phyloP scores from a whole-genome alignment of 1,139 yeast species.

The Blastobotrys illinoisensis region DNA sequence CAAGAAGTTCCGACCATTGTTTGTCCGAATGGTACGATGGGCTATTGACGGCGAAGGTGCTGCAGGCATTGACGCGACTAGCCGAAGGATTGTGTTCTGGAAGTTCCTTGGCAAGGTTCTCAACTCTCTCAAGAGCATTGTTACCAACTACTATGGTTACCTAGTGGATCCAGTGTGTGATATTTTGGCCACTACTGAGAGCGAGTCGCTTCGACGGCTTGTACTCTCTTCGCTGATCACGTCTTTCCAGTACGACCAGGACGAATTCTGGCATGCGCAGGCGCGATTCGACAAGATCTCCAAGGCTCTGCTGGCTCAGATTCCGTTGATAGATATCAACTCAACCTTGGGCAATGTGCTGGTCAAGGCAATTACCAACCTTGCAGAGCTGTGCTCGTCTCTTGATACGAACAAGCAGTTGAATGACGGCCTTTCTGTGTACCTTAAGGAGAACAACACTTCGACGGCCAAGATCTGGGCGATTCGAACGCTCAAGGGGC shows the following conservation, averaged over 20 bases:
- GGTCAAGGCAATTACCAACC: conserved; percentile 71
- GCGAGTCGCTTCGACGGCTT: conserved; percentile 58
- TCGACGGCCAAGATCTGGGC: conserved; percentile 75
- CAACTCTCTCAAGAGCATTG: conserved; percentile 75
- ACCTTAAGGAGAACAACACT: conserved; percentile 43
- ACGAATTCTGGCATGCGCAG: conserved; percentile 90
- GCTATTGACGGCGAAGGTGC: conserved; percentile 77
- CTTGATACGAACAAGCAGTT: conserved; percentile 78
- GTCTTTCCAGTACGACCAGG: conserved; percentile 83
- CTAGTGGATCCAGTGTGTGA: conserved; percentile 63
- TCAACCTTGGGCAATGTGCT: conserved; percentile 55
- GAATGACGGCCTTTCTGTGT: conserved; percentile 49
- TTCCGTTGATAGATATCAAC: conserved; percentile 58
- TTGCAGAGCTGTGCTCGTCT: conserved; percentile 63
- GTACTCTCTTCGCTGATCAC: conserved; percentile 65
- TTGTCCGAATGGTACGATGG: conserved; percentile 88
- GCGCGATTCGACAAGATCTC: conserved; percentile 74
- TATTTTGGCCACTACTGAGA: conserved; percentile 18
- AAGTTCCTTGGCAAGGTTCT: conserved; percentile 81
- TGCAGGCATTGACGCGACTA: conserved; percentile 26
- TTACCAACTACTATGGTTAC: conserved; percentile 84
- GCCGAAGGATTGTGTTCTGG: conserved; percentile 55
- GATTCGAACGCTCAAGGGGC: conserved; percentile 65
- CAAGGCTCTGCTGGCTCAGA: conserved; percentile 57
- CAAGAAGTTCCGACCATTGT: conserved; percentile 86